Percentiles rank a stretch among this genome's conserved stretches.
phyloP scores from a whole-genome alignment of 2,329 filamentous ascomycete species.

The Coniella lustricola region DNA sequence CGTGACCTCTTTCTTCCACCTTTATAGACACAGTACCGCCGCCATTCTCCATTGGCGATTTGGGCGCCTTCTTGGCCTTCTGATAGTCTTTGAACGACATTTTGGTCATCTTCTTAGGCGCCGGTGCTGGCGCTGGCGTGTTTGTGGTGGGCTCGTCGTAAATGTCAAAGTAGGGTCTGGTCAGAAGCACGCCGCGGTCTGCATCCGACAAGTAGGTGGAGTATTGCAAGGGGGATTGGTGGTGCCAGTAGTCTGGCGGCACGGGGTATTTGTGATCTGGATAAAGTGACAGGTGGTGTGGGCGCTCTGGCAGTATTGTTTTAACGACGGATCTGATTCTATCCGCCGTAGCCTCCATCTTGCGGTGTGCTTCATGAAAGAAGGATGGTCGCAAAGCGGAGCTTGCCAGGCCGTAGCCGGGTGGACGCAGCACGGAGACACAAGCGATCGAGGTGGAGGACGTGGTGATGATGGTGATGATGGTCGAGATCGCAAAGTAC shows the following conservation, averaged over 20 bases:
- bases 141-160: constrained; percentile 38
- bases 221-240: constrained; percentile 44
- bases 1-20: constrained; percentile 18
- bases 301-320: constrained; percentile 43
- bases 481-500: not conserved
- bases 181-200: constrained; percentile 51
- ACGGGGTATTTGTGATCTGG: constrained; percentile 41
- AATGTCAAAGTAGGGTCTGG: constrained; percentile 51
- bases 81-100: constrained; percentile 54
- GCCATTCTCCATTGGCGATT: constrained; percentile 28
- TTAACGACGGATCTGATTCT: constrained; percentile 47
- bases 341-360: constrained; percentile 54
- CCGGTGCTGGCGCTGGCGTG: constrained; percentile 19
- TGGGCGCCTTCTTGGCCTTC: constrained; percentile 39
- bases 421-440: not conserved
- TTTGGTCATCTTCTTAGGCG: constrained; percentile 33
- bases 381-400: constrained; percentile 10
- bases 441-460: not conserved
- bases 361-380: constrained; percentile 24
- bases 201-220: constrained; percentile 50
- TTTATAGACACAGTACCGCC: constrained; percentile 9
- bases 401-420: constrained; percentile 2
- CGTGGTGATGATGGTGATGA: not conserved
- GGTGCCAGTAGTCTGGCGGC: constrained; percentile 37
- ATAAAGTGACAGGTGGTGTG: constrained; percentile 46